These are phyloP conservation scores for Elaeis guineensis DNA, from an alignment of 176 grass and related monocot species.

Conservation along the genomic window DNA sequence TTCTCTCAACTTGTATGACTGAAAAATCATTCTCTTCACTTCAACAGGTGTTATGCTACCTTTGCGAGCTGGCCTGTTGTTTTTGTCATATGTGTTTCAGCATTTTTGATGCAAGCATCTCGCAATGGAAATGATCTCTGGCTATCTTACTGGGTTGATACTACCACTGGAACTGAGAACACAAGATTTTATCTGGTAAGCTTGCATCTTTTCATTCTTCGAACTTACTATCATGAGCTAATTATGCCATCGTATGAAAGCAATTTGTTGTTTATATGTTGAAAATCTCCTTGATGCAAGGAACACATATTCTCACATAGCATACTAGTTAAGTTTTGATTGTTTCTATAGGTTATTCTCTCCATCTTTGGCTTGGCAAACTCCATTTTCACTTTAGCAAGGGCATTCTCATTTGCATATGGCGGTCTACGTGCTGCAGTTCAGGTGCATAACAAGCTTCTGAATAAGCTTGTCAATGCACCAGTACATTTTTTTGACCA, in stretches of 20 bases:
- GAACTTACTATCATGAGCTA: not conserved
- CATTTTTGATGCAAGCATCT: constrained; percentile 88
- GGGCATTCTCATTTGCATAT: constrained; percentile 86
- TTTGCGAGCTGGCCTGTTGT: constrained; percentile 55
- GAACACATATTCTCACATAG: too few species aligned
- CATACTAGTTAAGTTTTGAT: constrained; percentile 1
- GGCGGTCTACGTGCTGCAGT: constrained; percentile 78
- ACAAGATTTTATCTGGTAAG: constrained; percentile 89
- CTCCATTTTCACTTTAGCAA: constrained; percentile 75
- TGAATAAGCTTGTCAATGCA: constrained; percentile 60
- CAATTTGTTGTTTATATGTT: too few species aligned
- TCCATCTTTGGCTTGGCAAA: constrained; percentile 78
- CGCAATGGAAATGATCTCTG: constrained; percentile 97
- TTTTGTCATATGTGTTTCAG: constrained; percentile 58
- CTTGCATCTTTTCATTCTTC: constrained; percentile 8
- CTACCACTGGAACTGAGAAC: constrained; percentile 30
- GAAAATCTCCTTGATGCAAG: too few species aligned
- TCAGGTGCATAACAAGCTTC: constrained; percentile 69
- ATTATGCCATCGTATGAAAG: too few species aligned
- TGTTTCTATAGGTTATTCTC: constrained; percentile 52
- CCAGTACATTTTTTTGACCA: constrained; percentile 80
- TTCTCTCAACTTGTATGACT: too few species aligned
- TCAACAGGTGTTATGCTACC: constrained; percentile 67
- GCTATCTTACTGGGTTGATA: constrained; percentile 93
- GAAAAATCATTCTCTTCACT: too few species aligned